Evolutionary conservation across 768 basidiomycete species (phyloP).

Genomic region (Albatrellus ellisii): DNA sequence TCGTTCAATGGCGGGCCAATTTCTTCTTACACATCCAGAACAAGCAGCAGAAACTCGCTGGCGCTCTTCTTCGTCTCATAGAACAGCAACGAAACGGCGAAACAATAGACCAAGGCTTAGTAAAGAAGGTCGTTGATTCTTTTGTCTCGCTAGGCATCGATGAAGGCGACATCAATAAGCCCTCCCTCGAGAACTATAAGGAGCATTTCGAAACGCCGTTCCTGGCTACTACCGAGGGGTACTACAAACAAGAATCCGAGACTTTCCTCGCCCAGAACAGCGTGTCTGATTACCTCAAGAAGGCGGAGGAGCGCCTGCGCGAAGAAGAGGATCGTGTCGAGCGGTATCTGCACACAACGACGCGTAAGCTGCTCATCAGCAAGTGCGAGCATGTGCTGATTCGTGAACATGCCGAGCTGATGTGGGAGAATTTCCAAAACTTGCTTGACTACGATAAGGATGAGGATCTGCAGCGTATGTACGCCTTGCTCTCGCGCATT

Average conservation of each 20-base stretch:
- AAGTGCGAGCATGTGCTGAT: constrained; percentile 92
- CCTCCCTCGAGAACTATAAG: constrained; percentile 87
- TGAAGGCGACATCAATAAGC: constrained; percentile 82
- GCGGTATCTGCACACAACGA: constrained; percentile 81
- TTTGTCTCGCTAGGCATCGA: constrained; percentile 93
- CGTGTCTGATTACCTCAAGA: constrained; percentile 90
- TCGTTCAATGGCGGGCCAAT: constrained; percentile 92
- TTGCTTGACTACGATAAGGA: constrained; percentile 89
- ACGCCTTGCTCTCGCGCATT: constrained; percentile 81
- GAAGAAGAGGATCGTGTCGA: constrained; percentile 96
- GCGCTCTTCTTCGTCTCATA: constrained; percentile 79
- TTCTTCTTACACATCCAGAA: constrained; percentile 84
- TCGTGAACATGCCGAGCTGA: constrained; percentile 64
- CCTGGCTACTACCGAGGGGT: constrained; percentile 76
- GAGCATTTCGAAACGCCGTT: constrained; percentile 86
- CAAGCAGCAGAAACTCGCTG: constrained; percentile 70
- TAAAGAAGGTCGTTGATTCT: constrained; percentile 92
- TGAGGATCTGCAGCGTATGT: constrained; percentile 93
- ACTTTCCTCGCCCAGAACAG: constrained; percentile 80
- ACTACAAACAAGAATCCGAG: constrained; percentile 87
- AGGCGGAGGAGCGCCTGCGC: constrained; percentile 81
- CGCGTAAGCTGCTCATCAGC: constrained; percentile 65
- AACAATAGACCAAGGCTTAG: constrained; percentile 80
- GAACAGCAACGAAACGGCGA: constrained; percentile 93
- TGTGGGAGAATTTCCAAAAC: constrained; percentile 90